Evolutionary conservation across 306 rosid species (phyloP).

Genomic region (Pterocarpus santalinus): DNA sequence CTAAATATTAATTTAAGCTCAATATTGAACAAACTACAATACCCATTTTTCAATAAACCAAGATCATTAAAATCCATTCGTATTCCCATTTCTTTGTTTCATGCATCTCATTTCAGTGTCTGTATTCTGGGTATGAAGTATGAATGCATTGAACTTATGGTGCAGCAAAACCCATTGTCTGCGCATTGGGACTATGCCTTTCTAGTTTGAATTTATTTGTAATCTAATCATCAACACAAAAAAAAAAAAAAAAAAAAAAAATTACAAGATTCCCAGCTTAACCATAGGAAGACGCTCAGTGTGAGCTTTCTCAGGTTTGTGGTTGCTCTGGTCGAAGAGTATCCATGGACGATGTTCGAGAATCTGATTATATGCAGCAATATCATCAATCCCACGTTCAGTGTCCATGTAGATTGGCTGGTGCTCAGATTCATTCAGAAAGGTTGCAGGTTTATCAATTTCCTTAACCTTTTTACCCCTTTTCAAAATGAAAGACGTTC

Average conservation of each 20-base stretch:
- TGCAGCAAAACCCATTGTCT: constrained; percentile 14
- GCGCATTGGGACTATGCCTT: constrained; percentile 15
- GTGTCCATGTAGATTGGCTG: constrained; percentile 42
- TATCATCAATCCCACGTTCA: constrained; percentile 40
- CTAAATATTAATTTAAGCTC: neutral
- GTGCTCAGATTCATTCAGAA: constrained; percentile 45
- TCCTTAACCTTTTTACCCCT: constrained; percentile 55
- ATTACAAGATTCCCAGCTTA: constrained; percentile 40
- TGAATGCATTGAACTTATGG: constrained; percentile 19
- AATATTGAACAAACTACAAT: neutral
- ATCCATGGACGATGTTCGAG: constrained; percentile 69
- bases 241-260: neutral
- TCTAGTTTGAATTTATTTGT: constrained; percentile 22
- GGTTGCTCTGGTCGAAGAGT: constrained; percentile 51
- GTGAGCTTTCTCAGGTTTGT: constrained; percentile 53
- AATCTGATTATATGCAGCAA: constrained; percentile 41
- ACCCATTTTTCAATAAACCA: constrained; percentile 26
- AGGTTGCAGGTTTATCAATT: constrained; percentile 41
- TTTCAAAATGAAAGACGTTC: constrained; percentile 67
- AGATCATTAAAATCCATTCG: constrained; percentile 22
- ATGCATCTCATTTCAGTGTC: constrained; percentile 42
- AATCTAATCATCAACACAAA: constrained; percentile 21
- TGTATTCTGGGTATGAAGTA: neutral
- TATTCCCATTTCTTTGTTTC: constrained; percentile 13
- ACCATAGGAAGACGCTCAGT: constrained; percentile 58